A percentile compares a stretch with the other conserved stretches of the same genome.
Conservation (phyloP, 1,284 basidiomycete genomes). For the Cerioporus squamosus region DNA sequence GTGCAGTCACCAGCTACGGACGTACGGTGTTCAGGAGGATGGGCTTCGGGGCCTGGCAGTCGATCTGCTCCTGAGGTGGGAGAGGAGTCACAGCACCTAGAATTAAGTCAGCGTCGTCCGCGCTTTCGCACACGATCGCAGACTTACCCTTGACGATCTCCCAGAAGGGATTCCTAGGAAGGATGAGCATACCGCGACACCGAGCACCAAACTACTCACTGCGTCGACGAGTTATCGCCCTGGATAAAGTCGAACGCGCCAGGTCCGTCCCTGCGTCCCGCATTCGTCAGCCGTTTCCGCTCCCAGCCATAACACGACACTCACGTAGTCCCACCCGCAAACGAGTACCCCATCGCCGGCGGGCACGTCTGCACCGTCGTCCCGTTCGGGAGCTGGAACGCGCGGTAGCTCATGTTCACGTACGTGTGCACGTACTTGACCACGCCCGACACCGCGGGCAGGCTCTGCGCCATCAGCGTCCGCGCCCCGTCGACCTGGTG, state of each 20-base stretch:
- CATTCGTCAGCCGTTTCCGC: not conserved
- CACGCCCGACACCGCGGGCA: slow-evolving; percentile 54
- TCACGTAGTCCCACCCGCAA: slow-evolving; percentile 83
- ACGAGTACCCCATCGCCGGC: slow-evolving; percentile 75
- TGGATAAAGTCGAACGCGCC: slow-evolving; percentile 84
- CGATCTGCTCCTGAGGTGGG: slow-evolving; percentile 63
- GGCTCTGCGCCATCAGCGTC: slow-evolving; percentile 54
- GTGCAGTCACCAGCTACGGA: slow-evolving; percentile 13
- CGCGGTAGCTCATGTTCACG: slow-evolving; percentile 69
- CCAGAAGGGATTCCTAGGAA: slow-evolving; percentile 79
- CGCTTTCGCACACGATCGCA: not conserved
- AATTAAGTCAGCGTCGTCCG: slow-evolving; percentile 13
- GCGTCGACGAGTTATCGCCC: slow-evolving; percentile 68
- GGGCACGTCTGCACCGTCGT: slow-evolving; percentile 76
- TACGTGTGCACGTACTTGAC: slow-evolving; percentile 72
- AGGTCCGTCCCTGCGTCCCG: slow-evolving; percentile 66
- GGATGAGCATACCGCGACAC: not conserved
- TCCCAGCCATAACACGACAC: slow-evolving; percentile 16
- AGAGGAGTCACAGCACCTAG: slow-evolving; percentile 66
- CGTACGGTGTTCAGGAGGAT: slow-evolving; percentile 75
- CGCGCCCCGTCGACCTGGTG: slow-evolving; percentile 69
- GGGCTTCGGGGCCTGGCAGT: slow-evolving; percentile 83
- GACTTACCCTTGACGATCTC: slow-evolving; percentile 66
- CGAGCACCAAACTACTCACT: slow-evolving; percentile 18
- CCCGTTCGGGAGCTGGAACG: slow-evolving; percentile 70